Conservation (phyloP, 805 yeast species). For the Lachancea meyersii region DNA sequence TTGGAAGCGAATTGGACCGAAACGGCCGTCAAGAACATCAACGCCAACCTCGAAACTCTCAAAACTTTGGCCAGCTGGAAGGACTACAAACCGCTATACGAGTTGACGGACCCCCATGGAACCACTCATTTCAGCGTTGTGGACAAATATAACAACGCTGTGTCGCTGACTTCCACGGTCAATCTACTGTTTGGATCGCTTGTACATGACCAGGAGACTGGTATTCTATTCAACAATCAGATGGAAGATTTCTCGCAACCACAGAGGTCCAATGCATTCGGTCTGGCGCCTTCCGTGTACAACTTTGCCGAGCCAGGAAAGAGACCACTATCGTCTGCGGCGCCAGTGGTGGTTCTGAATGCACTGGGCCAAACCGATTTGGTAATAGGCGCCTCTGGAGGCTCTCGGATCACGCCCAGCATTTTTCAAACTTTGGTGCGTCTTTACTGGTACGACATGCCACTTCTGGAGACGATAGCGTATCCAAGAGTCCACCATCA, state of each 20-base stretch:
- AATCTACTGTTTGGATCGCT: slow-evolving; percentile 78
- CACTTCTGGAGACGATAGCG: slow-evolving; percentile 62
- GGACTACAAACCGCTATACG: slow-evolving; percentile 74
- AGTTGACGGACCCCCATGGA: slow-evolving; percentile 76
- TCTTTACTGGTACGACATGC: slow-evolving; percentile 48
- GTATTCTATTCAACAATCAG: slow-evolving; percentile 77
- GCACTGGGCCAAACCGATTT: slow-evolving; percentile 49
- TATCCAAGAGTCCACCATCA: slow-evolving; percentile 88
- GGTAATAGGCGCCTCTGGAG: slow-evolving; percentile 91
- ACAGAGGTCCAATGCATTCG: slow-evolving; percentile 63
- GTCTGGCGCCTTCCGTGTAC: slow-evolving; percentile 70
- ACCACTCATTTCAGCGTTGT: slow-evolving; percentile 82
- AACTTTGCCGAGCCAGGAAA: slow-evolving; percentile 71
- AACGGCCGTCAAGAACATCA: slow-evolving; percentile 43
- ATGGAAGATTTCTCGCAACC: slow-evolving; percentile 93
- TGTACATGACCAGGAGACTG: slow-evolving; percentile 76
- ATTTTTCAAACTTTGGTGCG: slow-evolving; percentile 76
- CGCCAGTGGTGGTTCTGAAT: slow-evolving; percentile 63
- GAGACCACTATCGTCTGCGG: slow-evolving; percentile 78
- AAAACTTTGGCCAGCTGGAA: slow-evolving; percentile 59
- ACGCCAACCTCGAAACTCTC: slow-evolving; percentile 32
- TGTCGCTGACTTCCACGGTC: slow-evolving; percentile 82
- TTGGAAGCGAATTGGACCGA: slow-evolving; percentile 53
- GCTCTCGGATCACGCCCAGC: slow-evolving; percentile 77
- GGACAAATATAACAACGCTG: slow-evolving; percentile 70